phyloP scores from a whole-genome alignment of 371 early-diverging fungal genomes.

The Parasitella parasitica region DNA sequence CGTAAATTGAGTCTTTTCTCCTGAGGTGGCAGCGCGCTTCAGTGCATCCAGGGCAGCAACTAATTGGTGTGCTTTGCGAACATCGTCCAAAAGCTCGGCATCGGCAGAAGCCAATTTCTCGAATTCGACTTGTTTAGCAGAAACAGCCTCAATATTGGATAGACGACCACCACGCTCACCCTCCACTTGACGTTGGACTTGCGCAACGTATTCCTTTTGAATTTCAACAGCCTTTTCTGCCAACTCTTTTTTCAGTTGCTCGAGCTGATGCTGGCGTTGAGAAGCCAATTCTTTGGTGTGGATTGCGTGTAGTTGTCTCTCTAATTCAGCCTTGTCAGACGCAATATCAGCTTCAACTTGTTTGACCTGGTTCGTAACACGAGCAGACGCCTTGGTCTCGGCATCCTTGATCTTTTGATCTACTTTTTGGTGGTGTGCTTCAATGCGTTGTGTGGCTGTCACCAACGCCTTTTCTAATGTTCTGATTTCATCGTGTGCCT shows the following conservation, averaged over 20 bases:
- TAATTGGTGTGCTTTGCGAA: conserved; percentile 57
- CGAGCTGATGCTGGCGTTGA: conserved; percentile 40
- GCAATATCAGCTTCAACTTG: conserved; percentile 40
- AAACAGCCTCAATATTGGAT: conserved; percentile 80
- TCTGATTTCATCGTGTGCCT: conserved; percentile 17
- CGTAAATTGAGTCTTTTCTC: conserved; percentile 58
- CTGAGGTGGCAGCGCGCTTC: conserved; percentile 43
- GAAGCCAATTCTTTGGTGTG: conserved; percentile 39
- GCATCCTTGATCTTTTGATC: conserved; percentile 20
- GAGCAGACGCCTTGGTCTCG: conserved; percentile 20
- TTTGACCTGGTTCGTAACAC: conserved; percentile 40
- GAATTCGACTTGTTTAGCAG: conserved; percentile 71
- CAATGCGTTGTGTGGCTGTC: conserved; percentile 2
- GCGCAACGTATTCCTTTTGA: conserved; percentile 59
- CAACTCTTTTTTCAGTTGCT: conserved; percentile 42
- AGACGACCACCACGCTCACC: conserved; percentile 89
- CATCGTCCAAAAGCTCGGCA: conserved; percentile 58
- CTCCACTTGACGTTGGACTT: conserved; percentile 82
- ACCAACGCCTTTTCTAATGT: conserved; percentile 7
- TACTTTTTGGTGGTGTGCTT: conserved; percentile 16
- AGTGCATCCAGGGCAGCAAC: conserved; percentile 58
- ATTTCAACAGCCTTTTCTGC: conserved; percentile 53
- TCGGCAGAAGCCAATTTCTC: conserved; percentile 64
- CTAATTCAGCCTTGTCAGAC: conserved; percentile 30
- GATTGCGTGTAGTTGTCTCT: conserved; percentile 21